These are phyloP conservation scores for Auricularia sp. DNA, from an alignment of 768 basidiomycete genomes.

Conservation along the genomic window DNA sequence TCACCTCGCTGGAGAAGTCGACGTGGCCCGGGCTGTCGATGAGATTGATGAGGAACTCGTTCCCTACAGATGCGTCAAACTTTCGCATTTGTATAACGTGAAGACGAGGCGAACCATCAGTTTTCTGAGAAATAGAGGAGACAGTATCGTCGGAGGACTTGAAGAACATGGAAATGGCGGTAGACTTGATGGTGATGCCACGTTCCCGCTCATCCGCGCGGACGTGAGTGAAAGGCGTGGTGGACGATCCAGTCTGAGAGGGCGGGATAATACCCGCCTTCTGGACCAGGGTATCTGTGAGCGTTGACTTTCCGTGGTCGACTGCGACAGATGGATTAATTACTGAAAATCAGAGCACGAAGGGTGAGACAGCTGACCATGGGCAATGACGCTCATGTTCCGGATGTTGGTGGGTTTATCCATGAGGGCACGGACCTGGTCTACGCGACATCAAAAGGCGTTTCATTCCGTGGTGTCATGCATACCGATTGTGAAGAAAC, in stretches of 20 bases:
- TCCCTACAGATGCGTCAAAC: conserved; percentile 17
- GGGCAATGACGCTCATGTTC: conserved; percentile 91
- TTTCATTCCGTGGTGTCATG: conserved; percentile 12
- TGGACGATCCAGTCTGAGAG: conserved; percentile 32
- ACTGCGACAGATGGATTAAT: conserved; percentile 17
- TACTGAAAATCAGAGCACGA: too few species aligned
- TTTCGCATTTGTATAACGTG: background rate
- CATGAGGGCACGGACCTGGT: conserved; percentile 83
- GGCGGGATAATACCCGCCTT: conserved; percentile 45
- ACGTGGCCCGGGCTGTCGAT: conserved; percentile 50
- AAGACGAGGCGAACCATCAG: conserved; percentile 25
- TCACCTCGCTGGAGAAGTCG: conserved; percentile 47
- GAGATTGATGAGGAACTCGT: conserved; percentile 44
- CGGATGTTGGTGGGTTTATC: conserved; percentile 85
- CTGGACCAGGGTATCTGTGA: conserved; percentile 41
- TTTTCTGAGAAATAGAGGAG: conserved; percentile 35
- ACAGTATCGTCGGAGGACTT: conserved; percentile 36
- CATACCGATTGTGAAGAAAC: conserved; percentile 70
- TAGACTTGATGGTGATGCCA: conserved; percentile 47
- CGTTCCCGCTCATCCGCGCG: conserved; percentile 43
- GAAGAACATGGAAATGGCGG: conserved; percentile 47
- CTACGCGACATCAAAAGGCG: conserved; percentile 25
- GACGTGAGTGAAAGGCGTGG: conserved; percentile 36
- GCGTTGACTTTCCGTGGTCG: conserved; percentile 47
- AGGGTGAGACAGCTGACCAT: conserved; percentile 39